Evolutionary conservation across 768 basidiomycete species (phyloP).

Genomic region (Cystofilobasidium ferigula): DNA sequence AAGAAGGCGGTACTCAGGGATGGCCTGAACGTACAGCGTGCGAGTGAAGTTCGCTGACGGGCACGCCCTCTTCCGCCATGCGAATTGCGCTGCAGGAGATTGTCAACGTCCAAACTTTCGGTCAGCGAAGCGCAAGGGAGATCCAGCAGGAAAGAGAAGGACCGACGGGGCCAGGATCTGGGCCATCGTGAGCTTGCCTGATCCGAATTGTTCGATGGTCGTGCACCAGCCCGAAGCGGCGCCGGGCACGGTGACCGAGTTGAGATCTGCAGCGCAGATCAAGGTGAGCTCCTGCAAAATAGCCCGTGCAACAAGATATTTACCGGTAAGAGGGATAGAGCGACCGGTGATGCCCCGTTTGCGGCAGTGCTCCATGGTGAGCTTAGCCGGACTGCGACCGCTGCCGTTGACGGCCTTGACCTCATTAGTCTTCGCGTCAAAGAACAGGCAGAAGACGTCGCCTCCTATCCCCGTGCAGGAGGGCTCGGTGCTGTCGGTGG

Average conservation of each 20-base stretch:
- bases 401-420: slow-evolving; percentile 85
- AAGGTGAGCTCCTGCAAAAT: neutral
- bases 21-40: slow-evolving; percentile 42
- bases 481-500: too few species aligned
- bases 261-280: neutral
- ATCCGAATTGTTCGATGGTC: slow-evolving; percentile 70
- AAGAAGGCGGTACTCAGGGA: neutral
- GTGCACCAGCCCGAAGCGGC: slow-evolving; percentile 95
- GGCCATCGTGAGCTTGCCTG: slow-evolving; percentile 52
- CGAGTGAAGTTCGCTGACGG: slow-evolving; percentile 74
- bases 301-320: too few species aligned
- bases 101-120: neutral
- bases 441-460: slow-evolving; percentile 71
- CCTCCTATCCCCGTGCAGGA: slow-evolving; percentile 63
- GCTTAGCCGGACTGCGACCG: slow-evolving; percentile 67
- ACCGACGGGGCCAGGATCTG: slow-evolving; percentile 61
- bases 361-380: slow-evolving; percentile 62
- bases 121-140: neutral
- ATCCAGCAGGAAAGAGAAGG: neutral
- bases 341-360: slow-evolving; percentile 56
- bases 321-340: slow-evolving; percentile 61
- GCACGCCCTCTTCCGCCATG: slow-evolving; percentile 82
- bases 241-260: slow-evolving; percentile 44
- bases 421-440: slow-evolving; percentile 64
- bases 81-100: slow-evolving; percentile 60